Evolutionary conservation across 2,329 filamentous ascomycete genomes (phyloP).

Genomic region (Venturia aucupariae): DNA sequence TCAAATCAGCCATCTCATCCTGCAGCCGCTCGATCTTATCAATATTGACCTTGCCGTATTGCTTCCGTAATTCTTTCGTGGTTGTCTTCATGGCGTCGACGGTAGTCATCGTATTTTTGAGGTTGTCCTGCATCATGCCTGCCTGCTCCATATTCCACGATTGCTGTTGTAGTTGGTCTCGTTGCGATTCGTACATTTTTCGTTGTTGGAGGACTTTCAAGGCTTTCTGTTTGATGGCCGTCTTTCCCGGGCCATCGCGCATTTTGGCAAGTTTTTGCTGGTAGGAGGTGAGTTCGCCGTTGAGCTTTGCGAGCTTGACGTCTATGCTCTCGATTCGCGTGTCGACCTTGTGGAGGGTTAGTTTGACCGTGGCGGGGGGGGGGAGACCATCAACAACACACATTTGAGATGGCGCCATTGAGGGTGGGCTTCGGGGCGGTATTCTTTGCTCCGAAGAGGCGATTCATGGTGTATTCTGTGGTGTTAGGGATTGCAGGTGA

Average conservation of each 20-base stretch:
- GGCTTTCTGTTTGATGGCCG: conserved; percentile 85
- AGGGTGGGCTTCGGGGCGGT: conserved; percentile 85
- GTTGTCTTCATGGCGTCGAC: conserved; percentile 97
- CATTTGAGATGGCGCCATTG: conserved; percentile 70
- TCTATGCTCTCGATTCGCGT: conserved; percentile 77
- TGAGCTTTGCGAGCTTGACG: conserved; percentile 87
- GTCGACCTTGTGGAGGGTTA: conserved; percentile 51
- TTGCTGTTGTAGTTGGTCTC: conserved; percentile 87
- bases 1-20: conserved; percentile 97
- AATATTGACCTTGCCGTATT: conserved; percentile 95
- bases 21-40: conserved; percentile 97
- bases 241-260: conserved; percentile 92
- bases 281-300: conserved; percentile 80
- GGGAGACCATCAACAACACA: conserved; percentile 31
- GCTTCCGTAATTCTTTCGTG: conserved; percentile 81
- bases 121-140: conserved; percentile 95
- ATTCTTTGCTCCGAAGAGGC: conserved; percentile 83
- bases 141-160: conserved; percentile 99
- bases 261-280: conserved; percentile 82
- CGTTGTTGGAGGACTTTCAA: conserved; percentile 88
- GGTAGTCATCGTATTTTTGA: conserved; percentile 97
- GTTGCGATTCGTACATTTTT: conserved; percentile 88
- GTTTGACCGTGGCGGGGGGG: conserved; percentile 15
- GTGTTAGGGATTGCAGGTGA: not conserved
- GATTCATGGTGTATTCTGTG: conserved; percentile 59